Evolutionary conservation across 306 rosid genomes (phyloP), one percentile per base, ranked within the genome.

Genomic region (Begonia peltatifolia): DNA sequence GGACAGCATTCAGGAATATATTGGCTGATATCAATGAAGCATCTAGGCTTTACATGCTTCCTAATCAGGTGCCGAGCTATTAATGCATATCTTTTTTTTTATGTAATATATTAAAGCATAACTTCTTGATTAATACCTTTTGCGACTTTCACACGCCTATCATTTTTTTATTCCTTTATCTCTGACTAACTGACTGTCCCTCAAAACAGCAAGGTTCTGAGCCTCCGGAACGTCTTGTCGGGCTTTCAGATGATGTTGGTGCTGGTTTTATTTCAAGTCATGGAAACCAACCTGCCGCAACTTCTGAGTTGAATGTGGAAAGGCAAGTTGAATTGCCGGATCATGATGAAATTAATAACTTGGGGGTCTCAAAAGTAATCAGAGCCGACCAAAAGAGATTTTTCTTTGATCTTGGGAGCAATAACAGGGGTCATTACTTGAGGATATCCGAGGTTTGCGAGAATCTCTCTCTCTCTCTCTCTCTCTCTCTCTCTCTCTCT

Each of bases 241-340:
- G 99, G 66, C 99, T 92, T 70, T 86, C 99, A 20, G 99, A 92
- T 64, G 99, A 92, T 60, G 99, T 92, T 65, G 99, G 99, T 4
- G 96, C 96, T 62, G 99, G 99, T 65, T 92, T 92, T 81, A 92
- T 92, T 65, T 79, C 99, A 52, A 95, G 99, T 52, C 95, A 85
- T 57, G 76, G 87, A 66, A 85, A 69, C 77, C 94, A 92, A 67
- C 78, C 92, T 57, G 75, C 80, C 22, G 66, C 94, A 22, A 73
- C 82, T 65, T 75, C 99, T 57, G 99, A 92, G 66, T 71, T 83
- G 79, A 90, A 79, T 62, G 86, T 69, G 51, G 94, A 92, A 48
- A 79, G 94, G 52, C 75, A 93, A 52, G 92, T 82, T 20, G 96
- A 86, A 50, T 76, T 83, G 71, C 87, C 87, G 6, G 81, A 83